Evolutionary conservation across 257 asterid genomes (phyloP).

Genomic region (Primulina eburnea): DNA sequence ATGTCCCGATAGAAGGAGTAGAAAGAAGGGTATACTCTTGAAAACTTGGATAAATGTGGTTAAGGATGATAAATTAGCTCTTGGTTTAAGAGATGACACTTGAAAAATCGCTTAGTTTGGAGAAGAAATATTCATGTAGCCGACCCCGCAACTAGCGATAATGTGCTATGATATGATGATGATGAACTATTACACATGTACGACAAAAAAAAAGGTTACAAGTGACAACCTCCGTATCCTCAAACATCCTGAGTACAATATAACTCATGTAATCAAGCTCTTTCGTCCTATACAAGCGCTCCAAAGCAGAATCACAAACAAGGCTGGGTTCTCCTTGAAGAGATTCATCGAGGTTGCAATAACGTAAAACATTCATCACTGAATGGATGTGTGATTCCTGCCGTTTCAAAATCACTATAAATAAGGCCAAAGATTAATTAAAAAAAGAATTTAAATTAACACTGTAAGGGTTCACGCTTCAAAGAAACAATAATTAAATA

Average conservation of each 20-base stretch:
- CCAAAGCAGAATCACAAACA: conserved; percentile 74
- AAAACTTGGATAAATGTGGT: no score
- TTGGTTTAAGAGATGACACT: no score
- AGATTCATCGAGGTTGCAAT: conserved; percentile 93
- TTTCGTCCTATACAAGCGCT: conserved; percentile 73
- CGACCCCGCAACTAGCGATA: no score
- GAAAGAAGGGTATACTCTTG: no score
- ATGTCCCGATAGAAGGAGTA: no score
- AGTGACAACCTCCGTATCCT: conserved; percentile 73
- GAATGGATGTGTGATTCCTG: conserved; percentile 99
- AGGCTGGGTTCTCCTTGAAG: conserved; percentile 85
- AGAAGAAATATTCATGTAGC: no score
- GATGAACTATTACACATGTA: not conserved
- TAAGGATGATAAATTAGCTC: no score
- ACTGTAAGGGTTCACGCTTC: not conserved
- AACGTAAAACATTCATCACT: conserved; percentile 95
- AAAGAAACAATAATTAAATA: not conserved
- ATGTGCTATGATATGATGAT: no score
- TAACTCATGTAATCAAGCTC: conserved; percentile 99
- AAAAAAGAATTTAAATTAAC: no score
- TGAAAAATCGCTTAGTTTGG: no score
- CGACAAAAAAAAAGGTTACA: conserved; percentile 9
- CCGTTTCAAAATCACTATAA: conserved; percentile 2
- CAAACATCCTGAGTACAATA: conserved; percentile 84
- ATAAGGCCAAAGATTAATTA: not conserved